phyloP scores from a whole-genome alignment of 192 early-diverging fungal genomes.

The Entomortierella lignicola region DNA sequence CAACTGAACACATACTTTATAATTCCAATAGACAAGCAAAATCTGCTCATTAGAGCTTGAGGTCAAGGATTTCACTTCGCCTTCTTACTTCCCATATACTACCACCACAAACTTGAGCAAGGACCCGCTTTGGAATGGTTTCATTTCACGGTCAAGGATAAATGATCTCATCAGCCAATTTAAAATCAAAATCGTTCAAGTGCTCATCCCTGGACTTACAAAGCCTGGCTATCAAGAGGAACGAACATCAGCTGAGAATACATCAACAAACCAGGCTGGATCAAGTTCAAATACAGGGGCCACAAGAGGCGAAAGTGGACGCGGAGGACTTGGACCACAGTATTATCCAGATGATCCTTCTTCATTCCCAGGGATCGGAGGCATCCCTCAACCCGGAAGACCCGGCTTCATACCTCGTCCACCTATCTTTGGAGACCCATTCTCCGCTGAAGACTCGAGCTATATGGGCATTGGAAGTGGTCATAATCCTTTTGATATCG shows the following conservation, averaged over 20 bases:
- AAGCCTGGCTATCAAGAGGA: slow-evolving; percentile 79
- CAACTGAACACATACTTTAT: too few species aligned
- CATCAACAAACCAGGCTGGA: slow-evolving; percentile 2
- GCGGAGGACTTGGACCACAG: slow-evolving; percentile 22
- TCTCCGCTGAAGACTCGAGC: slow-evolving; percentile 57
- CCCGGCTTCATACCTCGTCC: slow-evolving; percentile 49
- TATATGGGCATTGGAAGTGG: slow-evolving; percentile 3
- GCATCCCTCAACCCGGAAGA: slow-evolving; percentile 27
- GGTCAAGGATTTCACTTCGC: slow-evolving; percentile 62
- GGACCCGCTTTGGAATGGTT: slow-evolving; percentile 65
- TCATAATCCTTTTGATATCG: slow-evolving; percentile 70
- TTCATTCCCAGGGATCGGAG: slow-evolving; percentile 41
- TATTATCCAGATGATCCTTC: slow-evolving; percentile 52
- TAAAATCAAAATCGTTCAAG: slow-evolving; percentile 73
- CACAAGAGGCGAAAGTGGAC: background rate
- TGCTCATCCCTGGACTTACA: slow-evolving; percentile 73
- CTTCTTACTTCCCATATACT: slow-evolving; percentile 63
- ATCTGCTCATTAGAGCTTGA: slow-evolving; percentile 60
- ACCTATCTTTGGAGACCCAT: slow-evolving; percentile 61
- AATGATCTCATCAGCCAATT: slow-evolving; percentile 70
- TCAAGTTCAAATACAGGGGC: background rate
- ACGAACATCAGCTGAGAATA: slow-evolving; percentile 1
- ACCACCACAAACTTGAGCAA: slow-evolving; percentile 14
- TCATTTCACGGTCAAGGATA: slow-evolving; percentile 66
- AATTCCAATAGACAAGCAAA: slow-evolving; percentile 59